These are phyloP conservation scores for Penium margaritaceum DNA, from an alignment of 139 green algal species.

Conservation along the genomic window DNA sequence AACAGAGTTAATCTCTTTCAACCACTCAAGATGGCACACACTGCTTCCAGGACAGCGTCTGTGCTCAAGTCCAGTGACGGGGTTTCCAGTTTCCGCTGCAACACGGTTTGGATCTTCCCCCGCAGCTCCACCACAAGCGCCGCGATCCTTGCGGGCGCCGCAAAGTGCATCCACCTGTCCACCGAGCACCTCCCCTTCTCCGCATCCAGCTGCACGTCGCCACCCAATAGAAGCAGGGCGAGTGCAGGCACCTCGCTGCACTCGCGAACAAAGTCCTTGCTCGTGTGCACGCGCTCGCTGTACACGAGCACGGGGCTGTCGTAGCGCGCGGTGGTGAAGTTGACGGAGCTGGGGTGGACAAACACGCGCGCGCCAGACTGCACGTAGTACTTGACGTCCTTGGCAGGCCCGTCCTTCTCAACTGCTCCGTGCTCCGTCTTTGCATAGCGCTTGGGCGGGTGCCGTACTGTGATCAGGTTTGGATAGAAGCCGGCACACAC, in stretches of 20 bases:
- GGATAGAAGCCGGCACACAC: slow-evolving; percentile 81
- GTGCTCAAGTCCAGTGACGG: no score
- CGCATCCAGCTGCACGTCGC: slow-evolving; percentile 36
- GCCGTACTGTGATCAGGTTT: slow-evolving; percentile 76
- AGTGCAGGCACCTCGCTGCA: slow-evolving; percentile 49
- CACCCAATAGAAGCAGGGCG: slow-evolving; percentile 51
- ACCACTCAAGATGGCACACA: no score
- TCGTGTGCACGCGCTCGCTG: slow-evolving; percentile 50
- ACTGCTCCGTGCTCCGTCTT: slow-evolving; percentile 51
- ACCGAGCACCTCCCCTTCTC: slow-evolving; percentile 41
- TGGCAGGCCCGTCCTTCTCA: slow-evolving; percentile 50
- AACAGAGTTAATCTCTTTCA: no score
- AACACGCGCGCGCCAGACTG: slow-evolving; percentile 70
- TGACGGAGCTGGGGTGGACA: slow-evolving; percentile 78
- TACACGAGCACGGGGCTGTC: slow-evolving; percentile 53
- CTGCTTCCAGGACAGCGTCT: no score
- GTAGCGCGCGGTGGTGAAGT: slow-evolving; percentile 67
- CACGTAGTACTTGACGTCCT: slow-evolving; percentile 67
- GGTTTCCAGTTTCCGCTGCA: no score
- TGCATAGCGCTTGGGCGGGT: slow-evolving; percentile 40
- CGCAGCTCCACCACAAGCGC: slow-evolving; percentile 36
- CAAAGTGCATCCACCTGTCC: slow-evolving; percentile 50
- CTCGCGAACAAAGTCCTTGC: slow-evolving; percentile 42
- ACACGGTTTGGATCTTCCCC: neutral
- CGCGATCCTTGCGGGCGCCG: slow-evolving; percentile 34